These are phyloP conservation scores for Beta corolliflora DNA, from an alignment of 179 eudicot species.

Conservation along the genomic window DNA sequence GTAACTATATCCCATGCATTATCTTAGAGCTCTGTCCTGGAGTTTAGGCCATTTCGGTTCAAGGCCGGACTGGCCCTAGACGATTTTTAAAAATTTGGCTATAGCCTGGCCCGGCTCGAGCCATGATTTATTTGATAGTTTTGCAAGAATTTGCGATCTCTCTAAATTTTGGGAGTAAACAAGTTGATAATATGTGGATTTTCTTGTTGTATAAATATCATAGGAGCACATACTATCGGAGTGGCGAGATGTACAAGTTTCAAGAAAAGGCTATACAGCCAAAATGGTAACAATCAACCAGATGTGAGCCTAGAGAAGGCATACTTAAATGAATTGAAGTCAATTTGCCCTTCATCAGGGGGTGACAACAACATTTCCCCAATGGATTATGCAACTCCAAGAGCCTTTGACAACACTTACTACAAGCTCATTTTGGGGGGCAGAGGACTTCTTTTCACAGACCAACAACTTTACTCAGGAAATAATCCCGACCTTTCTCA, in stretches of 20 bases:
- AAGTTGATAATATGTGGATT: not conserved
- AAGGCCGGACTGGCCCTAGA: no score
- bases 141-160: no score
- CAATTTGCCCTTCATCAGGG: slow-evolving; percentile 63
- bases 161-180: no score
- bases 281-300: slow-evolving; percentile 66
- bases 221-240: slow-evolving; percentile 89
- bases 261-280: slow-evolving; percentile 79
- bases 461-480: slow-evolving; percentile 71
- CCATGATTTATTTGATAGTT: not conserved
- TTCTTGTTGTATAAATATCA: not conserved
- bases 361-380: slow-evolving; percentile 77
- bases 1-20: slow-evolving; percentile 37
- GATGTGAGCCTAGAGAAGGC: slow-evolving; percentile 61
- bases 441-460: slow-evolving; percentile 70
- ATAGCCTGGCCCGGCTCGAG: not conserved
- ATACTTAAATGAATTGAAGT: slow-evolving; percentile 58
- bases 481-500: slow-evolving; percentile 38
- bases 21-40: not conserved
- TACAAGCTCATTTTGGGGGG: slow-evolving; percentile 71
- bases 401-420: slow-evolving; percentile 73
- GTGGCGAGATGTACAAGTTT: slow-evolving; percentile 72
- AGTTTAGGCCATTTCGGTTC: no score
- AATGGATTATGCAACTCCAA: slow-evolving; percentile 67
- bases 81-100: no score